Conservation (phyloP, 192 early-diverging fungal species). For the Tieghemiomyces parasiticus region DNA sequence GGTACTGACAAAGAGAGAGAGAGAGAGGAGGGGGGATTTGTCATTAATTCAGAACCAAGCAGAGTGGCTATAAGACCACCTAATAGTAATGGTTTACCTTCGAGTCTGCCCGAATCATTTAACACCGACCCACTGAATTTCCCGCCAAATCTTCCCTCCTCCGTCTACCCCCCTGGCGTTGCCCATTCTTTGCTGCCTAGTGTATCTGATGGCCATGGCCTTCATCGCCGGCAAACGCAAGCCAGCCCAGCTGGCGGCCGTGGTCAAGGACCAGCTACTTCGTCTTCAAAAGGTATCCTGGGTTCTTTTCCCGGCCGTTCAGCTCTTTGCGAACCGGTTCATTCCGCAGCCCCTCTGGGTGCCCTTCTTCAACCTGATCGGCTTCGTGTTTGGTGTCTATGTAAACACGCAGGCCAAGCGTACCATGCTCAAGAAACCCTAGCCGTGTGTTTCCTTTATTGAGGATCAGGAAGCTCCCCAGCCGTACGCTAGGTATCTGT, state of each 20-base stretch:
- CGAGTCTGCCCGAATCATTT: not conserved
- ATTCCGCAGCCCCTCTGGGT: conserved; percentile 68
- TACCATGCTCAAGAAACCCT: too few species aligned
- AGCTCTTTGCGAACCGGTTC: conserved; percentile 63
- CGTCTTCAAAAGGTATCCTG: conserved; percentile 72
- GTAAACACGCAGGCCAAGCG: conserved; percentile 62
- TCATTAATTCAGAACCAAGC: too few species aligned
- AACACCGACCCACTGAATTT: too few species aligned
- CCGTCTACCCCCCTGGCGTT: too few species aligned
- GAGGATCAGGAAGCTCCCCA: too few species aligned
- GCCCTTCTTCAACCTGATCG: conserved; percentile 81
- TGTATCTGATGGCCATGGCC: conserved; percentile 73
- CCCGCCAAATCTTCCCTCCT: too few species aligned
- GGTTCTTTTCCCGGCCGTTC: conserved; percentile 63
- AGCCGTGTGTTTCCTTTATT: too few species aligned
- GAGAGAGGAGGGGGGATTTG: not conserved
- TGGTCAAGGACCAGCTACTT: conserved; percentile 44
- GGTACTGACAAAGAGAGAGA: not conserved
- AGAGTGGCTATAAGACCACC: not conserved
- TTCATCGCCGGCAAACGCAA: conserved; percentile 57
- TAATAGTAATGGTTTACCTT: not conserved
- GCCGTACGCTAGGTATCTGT: too few species aligned
- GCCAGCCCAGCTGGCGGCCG: conserved; percentile 27
- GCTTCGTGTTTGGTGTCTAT: conserved; percentile 62
- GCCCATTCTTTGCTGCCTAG: too few species aligned